A percentile compares a stretch with the other conserved stretches of the same genome.
phyloP scores from a whole-genome alignment of 768 basidiomycete genomes.

The Suillus luteus region DNA sequence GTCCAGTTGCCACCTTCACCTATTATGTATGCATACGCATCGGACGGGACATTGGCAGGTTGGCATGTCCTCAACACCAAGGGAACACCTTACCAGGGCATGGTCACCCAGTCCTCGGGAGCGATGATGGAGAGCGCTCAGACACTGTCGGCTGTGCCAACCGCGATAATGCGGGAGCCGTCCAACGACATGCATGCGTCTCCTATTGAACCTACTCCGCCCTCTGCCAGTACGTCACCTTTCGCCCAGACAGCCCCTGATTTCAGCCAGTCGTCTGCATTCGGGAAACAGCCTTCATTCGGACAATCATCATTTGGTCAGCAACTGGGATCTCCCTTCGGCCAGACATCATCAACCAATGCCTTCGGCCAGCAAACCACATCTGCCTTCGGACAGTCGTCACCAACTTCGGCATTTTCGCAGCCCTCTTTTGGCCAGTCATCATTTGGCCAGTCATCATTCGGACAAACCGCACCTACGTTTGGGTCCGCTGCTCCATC shows the following conservation, averaged over 20 bases:
- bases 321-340: conserved; percentile 35
- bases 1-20: conserved; percentile 53
- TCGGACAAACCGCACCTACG: conserved; percentile 22
- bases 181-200: conserved; percentile 35
- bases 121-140: conserved; percentile 31
- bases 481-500: conserved; percentile 13
- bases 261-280: conserved; percentile 38
- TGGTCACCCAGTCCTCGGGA: conserved; percentile 37
- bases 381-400: conserved; percentile 36
- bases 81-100: conserved; percentile 54
- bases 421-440: conserved; percentile 28
- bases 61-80: conserved; percentile 69
- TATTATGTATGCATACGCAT: conserved; percentile 73
- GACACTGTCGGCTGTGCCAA: conserved; percentile 27
- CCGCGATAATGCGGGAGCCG: conserved; percentile 28
- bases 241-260: conserved; percentile 22
- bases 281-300: conserved; percentile 22
- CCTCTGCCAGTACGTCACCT: conserved; percentile 20
- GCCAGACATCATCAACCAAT: conserved; percentile 29
- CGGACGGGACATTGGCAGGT: conserved; percentile 74
- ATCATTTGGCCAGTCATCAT: conserved; percentile 36
- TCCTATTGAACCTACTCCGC: conserved; percentile 25
- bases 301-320: conserved; percentile 31
- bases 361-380: conserved; percentile 26
- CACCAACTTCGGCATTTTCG: conserved; percentile 35